Evolutionary conservation across 2,329 filamentous ascomycete genomes (phyloP), one percentile per base, ranked within the genome.

Genomic region (Madurella mycetomatis): DNA sequence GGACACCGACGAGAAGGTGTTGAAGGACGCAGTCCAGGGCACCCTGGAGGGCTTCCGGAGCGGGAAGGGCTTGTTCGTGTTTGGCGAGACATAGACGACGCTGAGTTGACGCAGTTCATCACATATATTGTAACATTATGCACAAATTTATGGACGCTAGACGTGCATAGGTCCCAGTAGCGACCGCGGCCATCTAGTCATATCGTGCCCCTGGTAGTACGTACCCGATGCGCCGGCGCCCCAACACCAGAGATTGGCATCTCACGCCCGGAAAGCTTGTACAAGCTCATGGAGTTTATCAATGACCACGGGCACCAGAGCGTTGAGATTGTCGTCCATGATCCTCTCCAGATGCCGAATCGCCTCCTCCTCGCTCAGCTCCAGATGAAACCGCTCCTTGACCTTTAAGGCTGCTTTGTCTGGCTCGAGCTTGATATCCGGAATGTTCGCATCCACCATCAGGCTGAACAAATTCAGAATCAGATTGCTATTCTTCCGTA

Each of bases 381-480:
- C 92, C 47, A 99, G 71, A 72, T 95, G 91, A 70, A 99, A 96
- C 39, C 94, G 78, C 73, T 99, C 94, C 68, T 94, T 87, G 5
- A 99, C 92, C 73, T 97, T 99, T 64, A 92, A 76, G 15, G 97
- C 92, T 11, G 90, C 92, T 73, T 95, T 95, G 71, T 96, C 92
- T 11, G 90, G 88, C 73, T 96, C 91, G 18, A 95, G 80, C 55
- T 88, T 86, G 66, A 99, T 95, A 64, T 97, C 95, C 0, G 92
- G 94, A 56, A 99, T 96, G 66, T 96, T 96, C 40, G 94, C 92
- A 69, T 97, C 91, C 15, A 95, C 88, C 94, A 99, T 99, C 54
- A 99, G 78, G 65, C 89, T 91, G 70, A 99, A 99, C 43, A 99
- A 71, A 66, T 99, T 99, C 30, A 99, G 79, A 41, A 99, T 95